phyloP scores from a whole-genome alignment of 129 eudicot species.

The sunflower (Helianthus annuus) region DNA sequence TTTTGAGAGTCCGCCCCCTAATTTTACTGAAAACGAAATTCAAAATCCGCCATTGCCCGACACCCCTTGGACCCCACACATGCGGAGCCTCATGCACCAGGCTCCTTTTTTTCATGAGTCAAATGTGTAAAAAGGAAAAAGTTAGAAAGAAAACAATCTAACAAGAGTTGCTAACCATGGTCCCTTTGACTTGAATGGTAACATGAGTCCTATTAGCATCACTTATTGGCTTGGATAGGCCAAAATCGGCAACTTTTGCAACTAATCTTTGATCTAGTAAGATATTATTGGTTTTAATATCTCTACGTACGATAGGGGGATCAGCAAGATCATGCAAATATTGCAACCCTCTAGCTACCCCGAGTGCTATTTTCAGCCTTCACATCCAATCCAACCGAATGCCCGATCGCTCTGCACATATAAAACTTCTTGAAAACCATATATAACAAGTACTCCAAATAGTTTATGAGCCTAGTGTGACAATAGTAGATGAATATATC shows the following conservation, averaged over 20 bases:
- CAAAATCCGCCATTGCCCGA: too few relatives aligned
- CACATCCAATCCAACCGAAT: slow-evolving; percentile 47
- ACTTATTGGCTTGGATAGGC: slow-evolving; percentile 43
- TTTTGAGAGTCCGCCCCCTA: too few relatives aligned
- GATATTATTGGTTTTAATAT: slow-evolving; percentile 9
- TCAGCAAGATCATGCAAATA: slow-evolving; percentile 13
- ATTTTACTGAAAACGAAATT: too few relatives aligned
- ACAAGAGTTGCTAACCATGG: slow-evolving; percentile 39
- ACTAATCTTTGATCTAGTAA: slow-evolving; percentile 44
- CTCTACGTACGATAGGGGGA: slow-evolving; percentile 6
- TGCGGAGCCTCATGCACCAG: too few relatives aligned
- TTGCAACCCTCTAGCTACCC: slow-evolving; percentile 7
- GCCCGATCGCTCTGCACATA: slow-evolving; percentile 44
- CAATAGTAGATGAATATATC: too few relatives aligned
- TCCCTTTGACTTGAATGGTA: slow-evolving; percentile 43
- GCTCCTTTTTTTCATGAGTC: not conserved
- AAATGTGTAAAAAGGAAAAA: not conserved
- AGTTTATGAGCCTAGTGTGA: too few relatives aligned
- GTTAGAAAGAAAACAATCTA: not conserved
- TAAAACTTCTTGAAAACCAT: not conserved
- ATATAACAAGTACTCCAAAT: not conserved
- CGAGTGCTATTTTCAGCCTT: slow-evolving; percentile 19
- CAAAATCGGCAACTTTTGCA: slow-evolving; percentile 67
- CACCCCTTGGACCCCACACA: too few relatives aligned
- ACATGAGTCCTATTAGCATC: slow-evolving; percentile 21